phyloP scores from a whole-genome alignment of 2,329 filamentous ascomycete species.

The Pestalotiopsis sp. region DNA sequence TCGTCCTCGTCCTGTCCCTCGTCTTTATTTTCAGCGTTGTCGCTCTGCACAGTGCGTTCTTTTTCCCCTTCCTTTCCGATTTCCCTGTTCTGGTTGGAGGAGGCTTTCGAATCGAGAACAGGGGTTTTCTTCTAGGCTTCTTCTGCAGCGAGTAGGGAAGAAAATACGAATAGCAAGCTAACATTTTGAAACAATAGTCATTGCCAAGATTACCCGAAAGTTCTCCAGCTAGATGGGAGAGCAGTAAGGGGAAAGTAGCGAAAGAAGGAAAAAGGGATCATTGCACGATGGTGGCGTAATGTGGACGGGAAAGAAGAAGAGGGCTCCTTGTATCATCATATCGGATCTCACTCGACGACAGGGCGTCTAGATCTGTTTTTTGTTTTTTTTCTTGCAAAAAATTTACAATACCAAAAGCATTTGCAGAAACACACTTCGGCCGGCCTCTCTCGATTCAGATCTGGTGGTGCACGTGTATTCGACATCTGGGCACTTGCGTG shows the following conservation, averaged over 20 bases:
- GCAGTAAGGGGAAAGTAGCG: neutral
- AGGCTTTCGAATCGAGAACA: neutral
- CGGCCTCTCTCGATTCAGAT: neutral
- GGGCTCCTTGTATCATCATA: constrained; percentile 6
- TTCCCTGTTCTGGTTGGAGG: constrained; percentile 15
- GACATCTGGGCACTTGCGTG: neutral
- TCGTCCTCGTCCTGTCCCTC: constrained; percentile 92
- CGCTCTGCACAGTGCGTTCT: constrained; percentile 87
- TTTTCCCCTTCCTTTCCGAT: neutral
- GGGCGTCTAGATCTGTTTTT: constrained; percentile 1
- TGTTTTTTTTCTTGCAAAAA: constrained; percentile 4
- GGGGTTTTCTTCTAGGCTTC: neutral
- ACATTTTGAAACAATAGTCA: constrained; percentile 60
- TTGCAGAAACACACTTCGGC: neutral
- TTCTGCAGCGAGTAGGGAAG: neutral
- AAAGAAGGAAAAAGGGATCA: neutral
- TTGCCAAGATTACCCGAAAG: constrained; percentile 91
- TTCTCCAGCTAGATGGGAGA: constrained; percentile 66
- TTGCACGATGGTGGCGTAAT: constrained; percentile 4
- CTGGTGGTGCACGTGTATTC: neutral
- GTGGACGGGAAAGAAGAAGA: constrained; percentile 6
- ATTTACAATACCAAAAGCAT: constrained; percentile 9
- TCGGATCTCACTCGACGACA: constrained; percentile 1
- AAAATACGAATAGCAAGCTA: neutral
- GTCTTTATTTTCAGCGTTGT: constrained; percentile 99